A percentile compares a stretch with the other conserved stretches of the same genome.
phyloP scores from a whole-genome alignment of 2,329 filamentous ascomycete genomes.

The Phyllosticta citribraziliensis region DNA sequence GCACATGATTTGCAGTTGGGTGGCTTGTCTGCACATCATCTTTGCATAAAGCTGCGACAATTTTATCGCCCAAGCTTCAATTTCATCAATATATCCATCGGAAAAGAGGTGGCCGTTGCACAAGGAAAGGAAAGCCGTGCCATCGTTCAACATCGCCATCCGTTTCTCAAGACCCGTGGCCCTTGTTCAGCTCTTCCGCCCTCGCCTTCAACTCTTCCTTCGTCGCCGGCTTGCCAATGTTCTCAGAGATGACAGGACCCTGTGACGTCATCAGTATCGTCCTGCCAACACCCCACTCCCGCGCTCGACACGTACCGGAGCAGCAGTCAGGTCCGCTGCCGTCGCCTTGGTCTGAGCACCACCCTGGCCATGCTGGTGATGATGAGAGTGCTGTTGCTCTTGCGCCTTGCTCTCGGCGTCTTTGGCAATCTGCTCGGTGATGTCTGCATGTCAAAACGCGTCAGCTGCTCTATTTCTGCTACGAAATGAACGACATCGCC shows the following conservation, averaged over 20 bases:
- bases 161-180: background rate
- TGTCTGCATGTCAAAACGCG: conserved; percentile 19
- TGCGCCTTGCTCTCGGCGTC: conserved; percentile 32
- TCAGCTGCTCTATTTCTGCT: background rate
- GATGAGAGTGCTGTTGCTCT: conserved; percentile 25
- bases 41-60: background rate
- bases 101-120: background rate
- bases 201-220: conserved; percentile 42
- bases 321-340: conserved; percentile 29
- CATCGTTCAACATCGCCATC: background rate
- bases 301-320: conserved; percentile 24
- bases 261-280: conserved; percentile 12
- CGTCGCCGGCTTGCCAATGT: conserved; percentile 34
- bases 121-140: background rate
- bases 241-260: conserved; percentile 37
- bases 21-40: background rate
- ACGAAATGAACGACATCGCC: background rate
- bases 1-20: background rate
- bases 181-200: conserved; percentile 41
- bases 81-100: background rate
- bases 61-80: background rate
- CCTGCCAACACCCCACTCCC: background rate
- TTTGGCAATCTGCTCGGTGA: conserved; percentile 37
- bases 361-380: conserved; percentile 23
- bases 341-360: conserved; percentile 19